Evolutionary conservation across 2,329 filamentous ascomycete genomes (phyloP).

Genomic region (Penicillium sp.): DNA sequence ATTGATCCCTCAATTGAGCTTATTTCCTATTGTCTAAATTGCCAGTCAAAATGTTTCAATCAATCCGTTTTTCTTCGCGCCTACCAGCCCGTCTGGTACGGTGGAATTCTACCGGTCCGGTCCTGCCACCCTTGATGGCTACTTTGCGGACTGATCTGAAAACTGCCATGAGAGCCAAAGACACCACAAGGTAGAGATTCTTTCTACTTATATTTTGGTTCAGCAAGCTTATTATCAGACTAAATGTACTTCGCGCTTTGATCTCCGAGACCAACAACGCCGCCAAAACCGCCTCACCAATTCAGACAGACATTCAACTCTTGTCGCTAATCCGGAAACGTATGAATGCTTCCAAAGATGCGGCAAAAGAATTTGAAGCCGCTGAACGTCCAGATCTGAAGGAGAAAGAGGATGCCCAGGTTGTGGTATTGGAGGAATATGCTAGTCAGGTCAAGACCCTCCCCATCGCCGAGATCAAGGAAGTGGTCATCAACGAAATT

Average conservation of each 20-base stretch:
- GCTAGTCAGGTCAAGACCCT: conserved; percentile 43
- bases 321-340: conserved; percentile 49
- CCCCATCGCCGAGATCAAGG: conserved; percentile 40
- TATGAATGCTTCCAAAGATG: conserved; percentile 36
- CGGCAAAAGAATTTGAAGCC: conserved; percentile 41
- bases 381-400: conserved; percentile 46
- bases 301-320: conserved; percentile 48
- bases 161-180: conserved; percentile 50
- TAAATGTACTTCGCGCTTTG: conserved; percentile 49
- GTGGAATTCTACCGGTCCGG: conserved; percentile 41
- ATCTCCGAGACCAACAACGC: conserved; percentile 52
- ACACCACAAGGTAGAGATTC: conserved; percentile 41
- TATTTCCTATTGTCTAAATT: neutral
- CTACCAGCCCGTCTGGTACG: conserved; percentile 32
- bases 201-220: neutral
- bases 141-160: conserved; percentile 49
- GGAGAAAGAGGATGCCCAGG: conserved; percentile 46
- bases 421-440: conserved; percentile 47
- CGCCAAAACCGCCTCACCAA: conserved; percentile 46
- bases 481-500: conserved; percentile 37
- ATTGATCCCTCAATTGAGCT: conserved; percentile 2
- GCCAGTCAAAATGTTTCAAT: conserved; percentile 31
- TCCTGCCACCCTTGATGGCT: conserved; percentile 44
- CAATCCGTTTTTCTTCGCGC: conserved; percentile 29
- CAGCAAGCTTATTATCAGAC: conserved; percentile 26